Evolutionary conservation across 164 flowering plant genomes (phyloP).

Genomic region (Liriodendron chinense): DNA sequence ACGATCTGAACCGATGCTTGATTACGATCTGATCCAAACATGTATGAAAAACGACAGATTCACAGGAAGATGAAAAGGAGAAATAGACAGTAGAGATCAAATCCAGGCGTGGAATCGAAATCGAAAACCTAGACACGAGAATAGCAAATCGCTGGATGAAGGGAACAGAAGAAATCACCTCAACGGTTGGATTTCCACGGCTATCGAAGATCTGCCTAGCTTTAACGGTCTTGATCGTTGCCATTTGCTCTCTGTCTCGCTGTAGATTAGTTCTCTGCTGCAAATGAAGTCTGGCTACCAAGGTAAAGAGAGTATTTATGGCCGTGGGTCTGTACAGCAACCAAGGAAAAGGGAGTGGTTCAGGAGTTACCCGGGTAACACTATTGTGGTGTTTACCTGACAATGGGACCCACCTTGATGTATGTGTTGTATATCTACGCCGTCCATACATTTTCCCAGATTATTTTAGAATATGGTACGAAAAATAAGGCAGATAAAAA

Average conservation of each 20-base stretch:
- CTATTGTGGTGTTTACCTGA: no score
- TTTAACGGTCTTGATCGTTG: constrained; percentile 40
- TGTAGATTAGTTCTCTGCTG: background rate
- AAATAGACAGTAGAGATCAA: background rate
- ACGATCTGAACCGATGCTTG: background rate
- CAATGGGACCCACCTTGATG: no score
- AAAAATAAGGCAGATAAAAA: no score
- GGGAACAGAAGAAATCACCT: constrained; percentile 22
- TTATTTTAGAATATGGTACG: no score
- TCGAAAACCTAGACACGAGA: background rate
- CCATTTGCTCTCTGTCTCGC: constrained; percentile 20
- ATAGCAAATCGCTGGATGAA: background rate
- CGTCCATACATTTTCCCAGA: no score
- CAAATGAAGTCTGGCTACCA: background rate
- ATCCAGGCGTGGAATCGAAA: background rate
- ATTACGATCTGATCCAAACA: background rate
- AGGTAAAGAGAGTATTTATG: background rate
- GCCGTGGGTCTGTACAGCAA: background rate
- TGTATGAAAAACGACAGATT: background rate
- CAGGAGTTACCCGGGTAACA: no score
- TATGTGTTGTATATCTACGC: no score
- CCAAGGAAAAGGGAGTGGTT: no score
- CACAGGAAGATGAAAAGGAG: background rate
- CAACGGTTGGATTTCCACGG: constrained; percentile 64
- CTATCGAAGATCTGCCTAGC: constrained; percentile 65